These are phyloP conservation scores for Candida michaelii DNA, from an alignment of 805 yeast species.

Conservation along the genomic window DNA sequence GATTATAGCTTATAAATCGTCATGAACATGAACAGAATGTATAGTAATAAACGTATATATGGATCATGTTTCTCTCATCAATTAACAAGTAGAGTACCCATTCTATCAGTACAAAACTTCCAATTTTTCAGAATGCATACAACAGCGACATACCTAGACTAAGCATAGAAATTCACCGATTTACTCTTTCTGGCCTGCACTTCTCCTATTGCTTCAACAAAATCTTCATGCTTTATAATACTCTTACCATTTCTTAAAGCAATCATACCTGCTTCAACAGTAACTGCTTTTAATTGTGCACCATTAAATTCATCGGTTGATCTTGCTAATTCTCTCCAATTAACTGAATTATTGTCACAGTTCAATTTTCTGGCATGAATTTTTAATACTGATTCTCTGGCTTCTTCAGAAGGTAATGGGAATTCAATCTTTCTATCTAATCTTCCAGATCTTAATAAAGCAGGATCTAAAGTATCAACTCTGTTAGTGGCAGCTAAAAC, in stretches of 20 bases:
- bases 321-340: slow-evolving; percentile 98
- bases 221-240: slow-evolving; percentile 92
- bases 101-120: too few relatives aligned
- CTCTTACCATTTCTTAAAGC: slow-evolving; percentile 94
- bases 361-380: slow-evolving; percentile 98
- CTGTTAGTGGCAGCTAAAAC: slow-evolving; percentile 98
- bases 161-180: slow-evolving; percentile 95
- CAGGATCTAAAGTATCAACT: slow-evolving; percentile 98
- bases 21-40: background rate
- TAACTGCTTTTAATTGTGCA: slow-evolving; percentile 97
- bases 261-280: slow-evolving; percentile 99
- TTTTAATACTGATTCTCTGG: slow-evolving; percentile 93
- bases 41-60: background rate
- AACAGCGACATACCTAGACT: slow-evolving; percentile 18
- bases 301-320: slow-evolving; percentile 99
- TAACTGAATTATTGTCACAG: slow-evolving; percentile 77
- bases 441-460: slow-evolving; percentile 94
- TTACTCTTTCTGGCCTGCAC: slow-evolving; percentile 97
- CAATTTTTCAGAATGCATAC: too few relatives aligned
- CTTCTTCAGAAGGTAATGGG: slow-evolving; percentile 96
- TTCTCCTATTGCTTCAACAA: slow-evolving; percentile 96
- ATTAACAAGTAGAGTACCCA: too few relatives aligned
- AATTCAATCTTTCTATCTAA: slow-evolving; percentile 97
- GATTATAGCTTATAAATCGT: too few relatives aligned
- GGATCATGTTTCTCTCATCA: background rate